These are phyloP conservation scores for Salix purpurea DNA, from an alignment of 345 rosid species.

Conservation along the genomic window DNA sequence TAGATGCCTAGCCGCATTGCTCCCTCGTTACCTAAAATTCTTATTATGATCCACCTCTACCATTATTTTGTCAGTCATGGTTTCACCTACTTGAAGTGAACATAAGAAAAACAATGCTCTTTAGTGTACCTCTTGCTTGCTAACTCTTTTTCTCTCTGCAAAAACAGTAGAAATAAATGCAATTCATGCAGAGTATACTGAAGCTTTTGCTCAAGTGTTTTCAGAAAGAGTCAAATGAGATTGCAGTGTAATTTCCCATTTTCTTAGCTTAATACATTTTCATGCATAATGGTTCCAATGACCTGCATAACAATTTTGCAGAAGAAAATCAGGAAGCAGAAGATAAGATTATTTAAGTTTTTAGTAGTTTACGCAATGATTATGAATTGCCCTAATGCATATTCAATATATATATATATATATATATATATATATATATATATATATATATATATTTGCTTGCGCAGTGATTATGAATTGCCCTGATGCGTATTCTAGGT, in stretches of 20 bases:
- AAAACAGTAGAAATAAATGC: no score
- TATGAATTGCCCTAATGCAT: background rate
- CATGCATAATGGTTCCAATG: background rate
- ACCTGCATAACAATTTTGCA: background rate
- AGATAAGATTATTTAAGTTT: no score
- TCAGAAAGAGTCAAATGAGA: background rate
- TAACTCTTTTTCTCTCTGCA: no score
- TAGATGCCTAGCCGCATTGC: background rate
- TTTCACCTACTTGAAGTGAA: no score
- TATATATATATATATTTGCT: no score
- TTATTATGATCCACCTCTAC: background rate
- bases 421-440: no score
- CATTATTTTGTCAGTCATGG: no score
- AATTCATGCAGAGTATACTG: no score
- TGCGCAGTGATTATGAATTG: background rate
- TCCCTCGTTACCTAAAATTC: background rate
- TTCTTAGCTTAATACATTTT: background rate
- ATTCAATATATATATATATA: no score
- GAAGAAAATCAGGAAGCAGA: background rate
- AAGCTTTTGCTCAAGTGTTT: no score
- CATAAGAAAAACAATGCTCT: no score
- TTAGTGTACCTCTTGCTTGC: no score
- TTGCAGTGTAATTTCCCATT: background rate
- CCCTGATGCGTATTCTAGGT: background rate
- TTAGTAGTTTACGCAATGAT: background rate